Evolutionary conservation across 495 filamentous ascomycete genomes (phyloP).

Genomic region (Extremus antarcticus): DNA sequence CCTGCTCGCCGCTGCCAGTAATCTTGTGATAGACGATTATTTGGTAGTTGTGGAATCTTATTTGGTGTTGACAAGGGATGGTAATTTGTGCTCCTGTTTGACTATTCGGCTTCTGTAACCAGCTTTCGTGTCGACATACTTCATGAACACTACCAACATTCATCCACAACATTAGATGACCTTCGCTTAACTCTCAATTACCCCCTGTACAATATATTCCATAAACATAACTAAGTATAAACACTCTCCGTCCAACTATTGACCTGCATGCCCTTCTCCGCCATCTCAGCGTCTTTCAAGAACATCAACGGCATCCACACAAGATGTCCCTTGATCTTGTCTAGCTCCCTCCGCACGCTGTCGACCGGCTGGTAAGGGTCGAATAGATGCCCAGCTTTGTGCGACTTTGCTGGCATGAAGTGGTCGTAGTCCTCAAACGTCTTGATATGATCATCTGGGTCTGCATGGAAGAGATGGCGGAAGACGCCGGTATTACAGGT

Average conservation of each 20-base stretch:
- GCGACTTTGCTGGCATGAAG: slow-evolving; percentile 37
- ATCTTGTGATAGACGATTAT: too few relatives aligned
- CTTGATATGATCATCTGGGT: slow-evolving; percentile 82
- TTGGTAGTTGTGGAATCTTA: too few relatives aligned
- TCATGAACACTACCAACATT: too few relatives aligned
- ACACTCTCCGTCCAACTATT: slow-evolving; percentile 63
- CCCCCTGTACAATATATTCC: too few relatives aligned
- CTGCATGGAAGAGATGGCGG: slow-evolving; percentile 78
- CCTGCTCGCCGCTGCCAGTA: too few relatives aligned
- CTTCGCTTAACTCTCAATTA: too few relatives aligned
- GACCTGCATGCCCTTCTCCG: slow-evolving; percentile 70
- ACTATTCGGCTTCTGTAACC: too few relatives aligned
- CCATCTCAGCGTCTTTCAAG: slow-evolving; percentile 75
- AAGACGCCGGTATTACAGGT: slow-evolving; percentile 75
- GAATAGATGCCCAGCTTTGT: slow-evolving; percentile 76
- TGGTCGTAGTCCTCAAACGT: slow-evolving; percentile 80
- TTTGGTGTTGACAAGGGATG: too few relatives aligned
- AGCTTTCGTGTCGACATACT: too few relatives aligned
- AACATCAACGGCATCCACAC: slow-evolving; percentile 95
- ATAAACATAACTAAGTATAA: too few relatives aligned
- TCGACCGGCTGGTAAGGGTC: slow-evolving; percentile 58
- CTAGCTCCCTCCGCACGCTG: slow-evolving; percentile 64
- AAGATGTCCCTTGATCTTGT: slow-evolving; percentile 73
- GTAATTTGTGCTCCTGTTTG: too few relatives aligned
- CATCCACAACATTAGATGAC: too few relatives aligned